A percentile compares a stretch with the other conserved stretches of the same genome.
Evolutionary conservation across 225 moss, liverwort and hornwort species (phyloP).

Genomic region (Sphagnum tenellum): DNA sequence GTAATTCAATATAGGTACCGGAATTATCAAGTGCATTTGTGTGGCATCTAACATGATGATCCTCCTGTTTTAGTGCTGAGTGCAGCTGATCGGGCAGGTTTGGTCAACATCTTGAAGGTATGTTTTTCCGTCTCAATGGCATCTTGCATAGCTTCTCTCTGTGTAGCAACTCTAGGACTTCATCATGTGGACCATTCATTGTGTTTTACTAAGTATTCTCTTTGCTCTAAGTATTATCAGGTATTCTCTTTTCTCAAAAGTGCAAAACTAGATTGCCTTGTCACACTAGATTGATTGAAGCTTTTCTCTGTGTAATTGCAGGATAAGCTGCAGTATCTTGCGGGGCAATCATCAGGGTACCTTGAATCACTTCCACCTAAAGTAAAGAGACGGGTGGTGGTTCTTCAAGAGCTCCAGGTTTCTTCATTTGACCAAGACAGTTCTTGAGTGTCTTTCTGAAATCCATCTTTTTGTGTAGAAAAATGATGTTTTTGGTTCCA

Average conservation of each 20-base stretch:
- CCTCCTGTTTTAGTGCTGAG: conserved; percentile 41
- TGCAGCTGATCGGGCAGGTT: conserved; percentile 63
- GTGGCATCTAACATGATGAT: background rate
- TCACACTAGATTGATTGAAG: background rate
- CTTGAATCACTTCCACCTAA: conserved; percentile 62
- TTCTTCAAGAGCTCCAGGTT: conserved; percentile 76
- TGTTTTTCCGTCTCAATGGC: background rate
- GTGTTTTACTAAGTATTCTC: background rate
- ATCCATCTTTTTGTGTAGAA: too few relatives aligned
- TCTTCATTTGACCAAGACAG: background rate
- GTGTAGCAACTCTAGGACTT: background rate
- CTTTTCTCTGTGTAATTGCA: conserved; percentile 12
- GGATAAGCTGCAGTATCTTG: conserved; percentile 78
- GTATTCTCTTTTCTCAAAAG: background rate
- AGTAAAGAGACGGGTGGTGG: conserved; percentile 73
- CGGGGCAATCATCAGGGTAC: conserved; percentile 77
- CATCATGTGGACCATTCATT: background rate
- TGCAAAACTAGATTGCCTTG: too few relatives aligned
- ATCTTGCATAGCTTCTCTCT: background rate
- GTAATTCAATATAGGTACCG: background rate
- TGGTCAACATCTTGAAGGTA: conserved; percentile 87
- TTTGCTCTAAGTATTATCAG: background rate
- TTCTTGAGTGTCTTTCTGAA: background rate
- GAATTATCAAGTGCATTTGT: background rate
- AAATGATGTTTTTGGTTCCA: too few relatives aligned